These are phyloP conservation scores for Dujonia santamariae DNA, from an alignment of 1,139 yeast species.

Conservation along the genomic window DNA sequence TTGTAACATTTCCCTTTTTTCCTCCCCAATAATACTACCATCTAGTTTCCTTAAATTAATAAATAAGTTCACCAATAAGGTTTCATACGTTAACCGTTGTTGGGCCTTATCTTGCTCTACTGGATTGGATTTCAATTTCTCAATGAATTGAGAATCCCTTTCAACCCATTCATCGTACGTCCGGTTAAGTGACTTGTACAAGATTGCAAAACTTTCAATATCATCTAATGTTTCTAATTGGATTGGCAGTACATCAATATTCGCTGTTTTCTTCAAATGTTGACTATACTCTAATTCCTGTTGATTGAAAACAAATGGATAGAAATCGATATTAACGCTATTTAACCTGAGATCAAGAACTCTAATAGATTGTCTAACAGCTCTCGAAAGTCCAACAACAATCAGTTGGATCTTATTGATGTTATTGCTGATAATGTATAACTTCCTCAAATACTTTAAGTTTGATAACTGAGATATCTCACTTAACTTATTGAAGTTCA, in stretches of 20 bases:
- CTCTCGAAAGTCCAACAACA: constrained; percentile 24
- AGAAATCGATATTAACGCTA: constrained; percentile 44
- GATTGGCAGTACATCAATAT: constrained; percentile 25
- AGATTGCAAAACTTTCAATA: constrained; percentile 42
- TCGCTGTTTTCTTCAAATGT: constrained; percentile 9
- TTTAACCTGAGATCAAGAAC: constrained; percentile 51
- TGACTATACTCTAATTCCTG: constrained; percentile 32
- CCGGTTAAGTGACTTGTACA: constrained; percentile 35
- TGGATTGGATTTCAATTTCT: constrained; percentile 18
- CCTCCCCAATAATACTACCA: constrained; percentile 29
- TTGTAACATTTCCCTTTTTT: constrained; percentile 19
- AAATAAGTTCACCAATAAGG: constrained; percentile 35
- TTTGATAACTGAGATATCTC: constrained; percentile 26
- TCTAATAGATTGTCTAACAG: constrained; percentile 29
- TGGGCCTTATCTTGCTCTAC: constrained; percentile 19
- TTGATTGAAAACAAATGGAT: constrained; percentile 53
- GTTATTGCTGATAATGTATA: constrained; percentile 47
- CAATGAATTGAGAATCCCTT: constrained; percentile 29
- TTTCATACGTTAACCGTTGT: constrained; percentile 37
- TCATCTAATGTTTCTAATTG: constrained; percentile 45
- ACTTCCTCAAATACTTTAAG: constrained; percentile 32
- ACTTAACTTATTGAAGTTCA: constrained; percentile 46
- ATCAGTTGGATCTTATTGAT: constrained; percentile 31
- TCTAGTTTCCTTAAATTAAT: constrained; percentile 34
- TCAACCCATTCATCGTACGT: constrained; percentile 35